Evolutionary conservation across 2,329 filamentous ascomycete genomes (phyloP), one percentile per base, ranked within the genome.

Genomic region (Saccharata proteae): DNA sequence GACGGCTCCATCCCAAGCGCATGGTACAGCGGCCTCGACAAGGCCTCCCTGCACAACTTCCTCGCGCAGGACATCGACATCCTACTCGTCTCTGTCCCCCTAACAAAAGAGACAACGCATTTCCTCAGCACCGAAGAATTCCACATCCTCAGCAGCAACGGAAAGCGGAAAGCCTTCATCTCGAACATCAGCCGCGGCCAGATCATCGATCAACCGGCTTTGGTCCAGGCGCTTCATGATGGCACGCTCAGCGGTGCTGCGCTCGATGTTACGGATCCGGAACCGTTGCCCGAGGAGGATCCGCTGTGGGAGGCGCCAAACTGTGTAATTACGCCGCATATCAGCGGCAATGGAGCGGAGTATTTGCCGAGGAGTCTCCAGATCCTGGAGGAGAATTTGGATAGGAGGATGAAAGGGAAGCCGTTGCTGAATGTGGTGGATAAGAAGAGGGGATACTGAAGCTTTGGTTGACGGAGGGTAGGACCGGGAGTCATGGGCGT

Each of bases 191-290:
- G 75, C 0, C 68, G 81, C 2, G 81, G 77, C 0, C 58, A 59
- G 19, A 68, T 80, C 24, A 52, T 81, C 10, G 63, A 77, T 31
- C 70, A 75, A 40, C 54, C 66, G 2, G 77, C 71, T 2, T 49
- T 88, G 30, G 65, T 83, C 12, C 59, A 60, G 2, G 76, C 78
- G 0, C 55, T 86, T 8, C 55, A 70, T 23, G 61, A 60, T 0
- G 65, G 65, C 0, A 61, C 64, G 2, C 47, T 81, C 17, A 54
- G 62, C 3, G 81, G 81, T 17, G 82, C 81, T 0, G 80, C 80
- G 2, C 55, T 88, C 23, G 81, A 86, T 48, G 81, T 88, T 1
- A 80, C 80, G 2, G 80, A 86, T 38, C 81, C 81, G 0, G 82
- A 88, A 51, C 82, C 82, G 0, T 50, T 88, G 39, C 79, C 80